These are phyloP conservation scores for Lasiodiplodia theobromae DNA, from an alignment of 2,329 filamentous ascomycete genomes.

Conservation along the genomic window DNA sequence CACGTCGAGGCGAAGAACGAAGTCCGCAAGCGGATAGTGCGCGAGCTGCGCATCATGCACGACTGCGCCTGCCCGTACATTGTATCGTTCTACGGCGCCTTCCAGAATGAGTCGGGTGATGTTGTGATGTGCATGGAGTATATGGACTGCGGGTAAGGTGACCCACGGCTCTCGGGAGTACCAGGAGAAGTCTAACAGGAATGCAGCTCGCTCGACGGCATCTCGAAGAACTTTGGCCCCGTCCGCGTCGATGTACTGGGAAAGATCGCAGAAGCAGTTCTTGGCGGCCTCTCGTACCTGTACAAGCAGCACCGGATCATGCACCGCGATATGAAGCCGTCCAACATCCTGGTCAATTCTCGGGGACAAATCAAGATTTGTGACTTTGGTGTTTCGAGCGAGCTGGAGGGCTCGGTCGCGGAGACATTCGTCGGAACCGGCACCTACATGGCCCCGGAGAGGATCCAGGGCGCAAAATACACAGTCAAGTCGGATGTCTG, in stretches of 20 bases:
- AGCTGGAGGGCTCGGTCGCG: slow-evolving; percentile 96
- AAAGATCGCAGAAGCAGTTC: slow-evolving; percentile 95
- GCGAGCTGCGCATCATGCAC: slow-evolving; percentile 97
- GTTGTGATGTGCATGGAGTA: slow-evolving; percentile 99
- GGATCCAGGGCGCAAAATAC: slow-evolving; percentile 96
- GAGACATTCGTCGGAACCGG: slow-evolving; percentile 98
- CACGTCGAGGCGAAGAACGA: slow-evolving; percentile 98
- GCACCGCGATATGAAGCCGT: slow-evolving; percentile 98
- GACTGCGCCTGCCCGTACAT: slow-evolving; percentile 97
- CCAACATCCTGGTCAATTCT: slow-evolving; percentile 96
- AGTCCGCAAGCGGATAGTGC: slow-evolving; percentile 93
- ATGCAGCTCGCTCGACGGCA: slow-evolving; percentile 83
- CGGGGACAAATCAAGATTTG: slow-evolving; percentile 94
- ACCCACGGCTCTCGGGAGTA: not conserved
- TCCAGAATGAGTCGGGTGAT: slow-evolving; percentile 94
- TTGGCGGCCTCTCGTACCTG: slow-evolving; percentile 92
- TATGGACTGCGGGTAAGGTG: slow-evolving; percentile 92
- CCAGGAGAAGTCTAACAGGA: not conserved
- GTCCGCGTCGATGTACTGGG: slow-evolving; percentile 95
- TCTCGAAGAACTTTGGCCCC: slow-evolving; percentile 93
- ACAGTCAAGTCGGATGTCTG: slow-evolving; percentile 98
- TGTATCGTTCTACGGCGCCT: slow-evolving; percentile 96
- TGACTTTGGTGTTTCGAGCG: slow-evolving; percentile 98
- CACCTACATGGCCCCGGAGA: slow-evolving; percentile 98
- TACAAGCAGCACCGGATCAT: slow-evolving; percentile 97